A percentile compares a stretch with the other conserved stretches of the same genome.
These are phyloP conservation scores for Pseudoscleropodium purum DNA, from an alignment of 225 moss, liverwort and hornwort genomes.

Conservation along the genomic window DNA sequence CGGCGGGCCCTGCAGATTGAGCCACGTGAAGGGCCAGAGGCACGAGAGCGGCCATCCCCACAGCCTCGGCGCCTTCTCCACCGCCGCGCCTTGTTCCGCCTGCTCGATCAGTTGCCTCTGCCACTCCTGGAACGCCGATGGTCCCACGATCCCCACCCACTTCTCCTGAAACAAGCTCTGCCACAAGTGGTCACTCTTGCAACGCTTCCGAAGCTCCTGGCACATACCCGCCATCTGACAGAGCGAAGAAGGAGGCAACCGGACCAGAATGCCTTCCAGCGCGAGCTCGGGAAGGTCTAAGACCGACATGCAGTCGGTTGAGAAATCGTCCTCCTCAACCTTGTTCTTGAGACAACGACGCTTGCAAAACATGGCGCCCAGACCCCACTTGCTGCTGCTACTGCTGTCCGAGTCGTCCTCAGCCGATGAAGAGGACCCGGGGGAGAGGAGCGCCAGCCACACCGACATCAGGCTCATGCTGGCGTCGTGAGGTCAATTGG, in stretches of 20 bases:
- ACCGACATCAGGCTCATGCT: slow-evolving; percentile 43
- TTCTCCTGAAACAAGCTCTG: slow-evolving; percentile 63
- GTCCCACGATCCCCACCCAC: slow-evolving; percentile 72
- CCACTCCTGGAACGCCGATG: slow-evolving; percentile 77
- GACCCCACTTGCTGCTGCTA: slow-evolving; percentile 8
- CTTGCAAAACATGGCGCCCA: slow-evolving; percentile 71
- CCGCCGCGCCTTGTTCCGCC: slow-evolving; percentile 15
- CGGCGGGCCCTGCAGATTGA: slow-evolving; percentile 38
- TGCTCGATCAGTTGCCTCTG: slow-evolving; percentile 48
- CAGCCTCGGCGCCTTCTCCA: slow-evolving; percentile 35
- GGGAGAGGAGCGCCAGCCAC: slow-evolving; percentile 40
- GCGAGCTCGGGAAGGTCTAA: slow-evolving; percentile 87
- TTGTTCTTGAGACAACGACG: slow-evolving; percentile 90
- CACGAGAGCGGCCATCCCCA: slow-evolving; percentile 91
- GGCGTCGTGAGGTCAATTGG: neutral
- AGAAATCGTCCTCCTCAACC: slow-evolving; percentile 75
- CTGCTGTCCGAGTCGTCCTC: neutral
- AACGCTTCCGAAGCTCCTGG: slow-evolving; percentile 68
- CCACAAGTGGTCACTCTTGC: slow-evolving; percentile 84
- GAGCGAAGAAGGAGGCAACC: slow-evolving; percentile 59
- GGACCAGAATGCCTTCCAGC: slow-evolving; percentile 63
- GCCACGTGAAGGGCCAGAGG: slow-evolving; percentile 94
- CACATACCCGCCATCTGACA: slow-evolving; percentile 83
- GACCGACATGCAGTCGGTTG: slow-evolving; percentile 34
- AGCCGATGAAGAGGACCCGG: slow-evolving; percentile 1